Conservation (phyloP, 495 filamentous ascomycete species). For the Evernia prunastri region DNA sequence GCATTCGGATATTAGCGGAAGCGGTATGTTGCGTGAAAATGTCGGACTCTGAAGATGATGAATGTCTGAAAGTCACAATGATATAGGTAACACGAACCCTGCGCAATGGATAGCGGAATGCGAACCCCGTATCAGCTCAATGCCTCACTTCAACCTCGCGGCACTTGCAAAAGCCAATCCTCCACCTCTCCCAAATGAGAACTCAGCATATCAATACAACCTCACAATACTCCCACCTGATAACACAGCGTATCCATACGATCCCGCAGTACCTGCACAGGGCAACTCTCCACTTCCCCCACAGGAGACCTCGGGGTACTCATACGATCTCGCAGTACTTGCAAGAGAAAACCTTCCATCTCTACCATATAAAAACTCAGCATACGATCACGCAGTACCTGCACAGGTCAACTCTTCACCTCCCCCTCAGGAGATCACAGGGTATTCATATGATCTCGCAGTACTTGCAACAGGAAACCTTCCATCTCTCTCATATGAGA, state of each 20-base stretch:
- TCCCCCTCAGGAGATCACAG: neutral
- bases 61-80: too few relatives aligned
- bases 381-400: neutral
- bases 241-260: neutral
- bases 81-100: too few relatives aligned
- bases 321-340: conserved; percentile 4
- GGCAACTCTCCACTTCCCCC: neutral
- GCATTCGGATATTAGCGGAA: too few relatives aligned
- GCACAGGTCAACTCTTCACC: neutral
- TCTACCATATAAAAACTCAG: conserved; percentile 6
- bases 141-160: too few relatives aligned
- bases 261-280: neutral
- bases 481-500: conserved; percentile 6
- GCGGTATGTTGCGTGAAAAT: too few relatives aligned
- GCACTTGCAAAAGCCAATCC: neutral
- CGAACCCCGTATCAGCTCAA: too few relatives aligned
- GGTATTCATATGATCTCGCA: conserved; percentile 5
- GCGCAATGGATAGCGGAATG: too few relatives aligned
- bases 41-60: too few relatives aligned
- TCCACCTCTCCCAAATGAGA: neutral
- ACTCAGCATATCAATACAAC: conserved; percentile 4
- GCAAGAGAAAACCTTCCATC: conserved; percentile 3
- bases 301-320: neutral
- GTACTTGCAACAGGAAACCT: conserved; percentile 2
- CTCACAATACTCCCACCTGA: conserved; percentile 1